phyloP scores from a whole-genome alignment of 2,329 filamentous ascomycete genomes.

The Phaeoacremonium minimum region DNA sequence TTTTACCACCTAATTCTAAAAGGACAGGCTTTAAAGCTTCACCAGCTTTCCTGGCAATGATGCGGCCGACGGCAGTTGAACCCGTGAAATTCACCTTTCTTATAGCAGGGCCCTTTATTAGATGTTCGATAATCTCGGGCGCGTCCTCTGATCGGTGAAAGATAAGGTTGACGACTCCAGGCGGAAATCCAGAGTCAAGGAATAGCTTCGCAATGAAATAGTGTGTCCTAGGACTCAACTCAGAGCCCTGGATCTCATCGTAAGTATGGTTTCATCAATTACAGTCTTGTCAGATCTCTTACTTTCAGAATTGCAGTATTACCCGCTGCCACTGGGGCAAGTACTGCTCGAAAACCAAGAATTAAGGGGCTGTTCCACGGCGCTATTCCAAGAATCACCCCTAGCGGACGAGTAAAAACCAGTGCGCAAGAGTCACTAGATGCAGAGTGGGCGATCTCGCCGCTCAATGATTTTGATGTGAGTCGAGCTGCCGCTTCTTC shows the following conservation, averaged over 20 bases:
- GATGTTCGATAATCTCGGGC: neutral
- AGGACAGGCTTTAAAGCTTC: constrained; percentile 1
- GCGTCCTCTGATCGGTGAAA: constrained; percentile 18
- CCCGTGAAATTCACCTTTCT: constrained; percentile 3
- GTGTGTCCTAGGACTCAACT: neutral
- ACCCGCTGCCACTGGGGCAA: neutral
- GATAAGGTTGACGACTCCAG: constrained; percentile 67
- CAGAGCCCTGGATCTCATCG: too few species aligned
- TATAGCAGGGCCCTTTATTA: neutral
- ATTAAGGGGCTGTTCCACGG: neutral
- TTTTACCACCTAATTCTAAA: constrained; percentile 3
- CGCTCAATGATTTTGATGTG: neutral
- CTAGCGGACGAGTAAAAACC: neutral
- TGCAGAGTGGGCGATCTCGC: too few species aligned
- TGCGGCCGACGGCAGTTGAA: neutral
- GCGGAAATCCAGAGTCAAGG: constrained; percentile 66
- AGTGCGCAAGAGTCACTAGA: too few species aligned
- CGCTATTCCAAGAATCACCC: neutral
- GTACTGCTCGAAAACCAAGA: neutral
- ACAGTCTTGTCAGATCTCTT: too few species aligned
- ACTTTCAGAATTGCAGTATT: neutral
- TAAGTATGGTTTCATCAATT: too few species aligned
- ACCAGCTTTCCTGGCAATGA: constrained; percentile 1
- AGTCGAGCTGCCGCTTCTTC: neutral
- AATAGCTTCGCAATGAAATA: constrained; percentile 53